A percentile compares a stretch with the other conserved stretches of the same genome.
These are phyloP conservation scores for Sergeia podlipaevii DNA, from an alignment of 208 protist species.

Conservation along the genomic window DNA sequence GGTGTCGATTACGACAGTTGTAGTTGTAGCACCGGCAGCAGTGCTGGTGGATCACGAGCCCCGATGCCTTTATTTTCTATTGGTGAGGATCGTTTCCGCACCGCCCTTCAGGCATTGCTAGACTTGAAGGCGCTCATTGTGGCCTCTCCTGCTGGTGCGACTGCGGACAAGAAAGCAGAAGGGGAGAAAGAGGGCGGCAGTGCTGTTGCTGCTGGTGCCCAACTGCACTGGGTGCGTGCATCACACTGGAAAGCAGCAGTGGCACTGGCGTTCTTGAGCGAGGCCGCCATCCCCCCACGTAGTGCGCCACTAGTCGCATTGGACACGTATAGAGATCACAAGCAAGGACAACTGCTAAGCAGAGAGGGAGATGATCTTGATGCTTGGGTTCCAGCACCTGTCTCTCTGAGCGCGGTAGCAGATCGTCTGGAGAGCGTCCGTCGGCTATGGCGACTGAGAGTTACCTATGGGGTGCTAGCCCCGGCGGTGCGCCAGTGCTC, in stretches of 20 bases:
- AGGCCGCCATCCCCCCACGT: conserved; percentile 54
- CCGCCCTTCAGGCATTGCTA: conserved; percentile 24
- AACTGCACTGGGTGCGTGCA: conserved; percentile 5
- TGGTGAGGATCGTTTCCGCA: conserved; percentile 22
- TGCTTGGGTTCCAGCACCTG: conserved; percentile 4
- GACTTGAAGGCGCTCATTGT: conserved; percentile 24
- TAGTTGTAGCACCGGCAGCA: too few species aligned
- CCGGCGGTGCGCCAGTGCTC: conserved; percentile 27
- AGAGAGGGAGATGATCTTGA: neutral
- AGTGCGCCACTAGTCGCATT: conserved; percentile 27
- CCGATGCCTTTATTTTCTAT: conserved; percentile 1
- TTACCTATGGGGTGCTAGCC: conserved; percentile 22
- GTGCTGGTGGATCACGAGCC: too few species aligned
- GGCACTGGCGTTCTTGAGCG: conserved; percentile 44
- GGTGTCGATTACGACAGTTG: too few species aligned
- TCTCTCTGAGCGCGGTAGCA: conserved; percentile 24
- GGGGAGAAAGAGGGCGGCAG: too few species aligned
- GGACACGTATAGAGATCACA: neutral
- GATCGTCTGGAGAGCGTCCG: conserved; percentile 26
- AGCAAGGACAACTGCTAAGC: too few species aligned
- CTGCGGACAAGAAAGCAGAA: too few species aligned
- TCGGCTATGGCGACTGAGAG: conserved; percentile 47
- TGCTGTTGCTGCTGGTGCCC: conserved; percentile 3
- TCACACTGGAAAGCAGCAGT: conserved; percentile 11
- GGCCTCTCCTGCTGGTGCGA: neutral